Evolutionary conservation across 2,329 filamentous ascomycete genomes (phyloP).

Genomic region (Botrytis aclada): DNA sequence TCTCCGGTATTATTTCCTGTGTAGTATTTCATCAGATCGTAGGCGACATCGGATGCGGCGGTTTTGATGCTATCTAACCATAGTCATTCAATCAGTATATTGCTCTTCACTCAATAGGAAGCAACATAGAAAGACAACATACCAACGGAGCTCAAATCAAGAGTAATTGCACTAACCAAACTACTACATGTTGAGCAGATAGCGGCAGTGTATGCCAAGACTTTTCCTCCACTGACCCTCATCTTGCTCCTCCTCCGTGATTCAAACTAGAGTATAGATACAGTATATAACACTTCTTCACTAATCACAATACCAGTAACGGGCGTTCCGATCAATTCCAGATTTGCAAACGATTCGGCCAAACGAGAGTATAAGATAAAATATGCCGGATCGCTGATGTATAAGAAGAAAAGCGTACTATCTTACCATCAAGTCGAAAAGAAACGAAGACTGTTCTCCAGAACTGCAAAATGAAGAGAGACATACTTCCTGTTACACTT

Average conservation of each 20-base stretch:
- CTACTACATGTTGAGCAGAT: constrained; percentile 17
- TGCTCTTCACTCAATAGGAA: not conserved
- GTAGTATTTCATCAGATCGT: constrained; percentile 52
- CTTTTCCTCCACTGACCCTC: constrained; percentile 16
- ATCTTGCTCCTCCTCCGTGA: constrained; percentile 11
- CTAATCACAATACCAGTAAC: not conserved
- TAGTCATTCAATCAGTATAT: not conserved
- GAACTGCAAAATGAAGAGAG: not conserved
- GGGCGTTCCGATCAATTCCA: not conserved
- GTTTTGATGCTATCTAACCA: constrained; percentile 36
- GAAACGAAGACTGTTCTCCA: not conserved
- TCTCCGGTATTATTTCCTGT: constrained; percentile 49
- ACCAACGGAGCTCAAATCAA: constrained; percentile 16
- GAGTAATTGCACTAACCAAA: constrained; percentile 16
- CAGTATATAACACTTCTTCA: not conserved
- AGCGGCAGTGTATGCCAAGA: constrained; percentile 19
- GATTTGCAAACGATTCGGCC: constrained; percentile 8
- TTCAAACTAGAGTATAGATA: not conserved
- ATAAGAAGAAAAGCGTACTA: not conserved
- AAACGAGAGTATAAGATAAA: constrained; percentile 19
- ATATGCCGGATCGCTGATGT: not conserved
- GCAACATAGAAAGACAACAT: not conserved
- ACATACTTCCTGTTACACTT: constrained; percentile 9
- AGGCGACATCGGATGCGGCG: constrained; percentile 40
- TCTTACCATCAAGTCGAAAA: not conserved